Conservation (phyloP, 306 rosid species). For the Ceratonia siliqua region DNA sequence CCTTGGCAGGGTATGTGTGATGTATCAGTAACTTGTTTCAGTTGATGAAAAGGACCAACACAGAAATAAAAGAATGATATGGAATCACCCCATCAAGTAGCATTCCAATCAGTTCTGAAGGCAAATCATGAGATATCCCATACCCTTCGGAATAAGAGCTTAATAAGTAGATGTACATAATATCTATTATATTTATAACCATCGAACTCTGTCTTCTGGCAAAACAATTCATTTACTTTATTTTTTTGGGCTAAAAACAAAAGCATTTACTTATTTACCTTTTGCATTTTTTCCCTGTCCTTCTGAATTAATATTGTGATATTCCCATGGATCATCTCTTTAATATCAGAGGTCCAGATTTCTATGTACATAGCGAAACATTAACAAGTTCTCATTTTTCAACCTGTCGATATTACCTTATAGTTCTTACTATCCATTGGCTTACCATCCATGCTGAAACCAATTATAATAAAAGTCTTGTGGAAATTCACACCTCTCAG, state of each 20-base stretch:
- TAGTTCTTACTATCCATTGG: neutral
- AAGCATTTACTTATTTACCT: neutral
- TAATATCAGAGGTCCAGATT: neutral
- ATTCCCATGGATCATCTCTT: too few relatives aligned
- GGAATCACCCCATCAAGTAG: neutral
- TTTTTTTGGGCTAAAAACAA: neutral
- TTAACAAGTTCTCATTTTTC: neutral
- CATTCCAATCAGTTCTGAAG: slow-evolving; percentile 5
- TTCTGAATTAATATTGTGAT: neutral
- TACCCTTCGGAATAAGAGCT: neutral
- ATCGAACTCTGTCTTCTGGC: slow-evolving; percentile 1
- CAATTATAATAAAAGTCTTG: slow-evolving; percentile 13
- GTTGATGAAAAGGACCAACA: slow-evolving; percentile 9
- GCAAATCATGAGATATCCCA: neutral
- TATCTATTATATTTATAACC: neutral
- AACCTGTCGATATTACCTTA: neutral
- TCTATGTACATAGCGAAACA: neutral
- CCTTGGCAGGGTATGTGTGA: neutral
- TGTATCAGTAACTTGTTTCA: slow-evolving; percentile 9
- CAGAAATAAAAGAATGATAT: slow-evolving; percentile 13
- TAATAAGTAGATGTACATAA: neutral
- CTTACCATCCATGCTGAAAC: slow-evolving; percentile 7
- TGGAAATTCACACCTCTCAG: slow-evolving; percentile 62
- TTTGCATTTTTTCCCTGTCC: neutral
- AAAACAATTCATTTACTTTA: neutral